Percentiles rank a stretch among this genome's conserved stretches.
Conservation (phyloP, 768 basidiomycete genomes). For the Phaeotremella skinneri region DNA sequence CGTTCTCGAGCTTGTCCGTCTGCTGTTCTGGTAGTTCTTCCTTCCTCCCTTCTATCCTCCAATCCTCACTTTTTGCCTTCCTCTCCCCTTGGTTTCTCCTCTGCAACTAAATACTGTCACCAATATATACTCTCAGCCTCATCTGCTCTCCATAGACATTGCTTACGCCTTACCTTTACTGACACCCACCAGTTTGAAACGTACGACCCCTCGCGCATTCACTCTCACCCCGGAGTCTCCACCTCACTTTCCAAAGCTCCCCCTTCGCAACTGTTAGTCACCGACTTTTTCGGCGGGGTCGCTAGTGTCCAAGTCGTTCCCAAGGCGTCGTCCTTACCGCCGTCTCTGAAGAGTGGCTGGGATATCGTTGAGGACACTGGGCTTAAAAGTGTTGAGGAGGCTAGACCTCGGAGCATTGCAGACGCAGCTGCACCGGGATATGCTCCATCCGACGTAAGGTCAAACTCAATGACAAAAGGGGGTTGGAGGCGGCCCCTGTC, state of each 20-base stretch:
- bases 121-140: background rate
- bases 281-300: conserved; percentile 87
- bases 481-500: no score
- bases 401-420: no score
- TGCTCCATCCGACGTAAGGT: no score
- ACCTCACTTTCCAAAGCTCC: conserved; percentile 72
- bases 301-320: conserved; percentile 68
- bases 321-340: conserved; percentile 4
- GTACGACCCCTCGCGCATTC: conserved; percentile 70
- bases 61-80: no score
- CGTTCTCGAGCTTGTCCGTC: background rate
- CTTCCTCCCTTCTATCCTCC: background rate
- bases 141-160: background rate
- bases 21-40: conserved; percentile 4
- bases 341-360: background rate
- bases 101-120: background rate
- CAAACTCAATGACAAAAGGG: no score
- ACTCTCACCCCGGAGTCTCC: conserved; percentile 85
- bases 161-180: conserved; percentile 1
- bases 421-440: no score
- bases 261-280: conserved; percentile 63
- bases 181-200: conserved; percentile 76
- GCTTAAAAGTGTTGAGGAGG: no score
- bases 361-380: no score
- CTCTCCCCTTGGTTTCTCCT: background rate